These are phyloP conservation scores for Fusarium penzigii DNA, from an alignment of 2,329 filamentous ascomycete species.

Conservation along the genomic window DNA sequence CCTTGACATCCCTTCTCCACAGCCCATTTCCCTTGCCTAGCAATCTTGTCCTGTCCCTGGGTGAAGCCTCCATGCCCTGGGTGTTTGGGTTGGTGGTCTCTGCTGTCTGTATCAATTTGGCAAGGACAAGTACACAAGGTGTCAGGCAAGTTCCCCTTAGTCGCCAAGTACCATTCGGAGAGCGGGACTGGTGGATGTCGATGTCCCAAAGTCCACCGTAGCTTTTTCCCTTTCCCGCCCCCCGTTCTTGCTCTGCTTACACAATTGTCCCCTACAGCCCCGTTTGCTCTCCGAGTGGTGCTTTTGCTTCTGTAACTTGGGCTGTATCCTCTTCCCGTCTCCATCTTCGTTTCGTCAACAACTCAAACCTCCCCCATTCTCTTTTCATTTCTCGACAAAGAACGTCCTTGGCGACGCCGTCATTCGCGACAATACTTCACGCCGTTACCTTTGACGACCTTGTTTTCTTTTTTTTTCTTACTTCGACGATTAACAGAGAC, in stretches of 20 bases:
- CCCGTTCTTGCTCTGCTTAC: conserved; percentile 33
- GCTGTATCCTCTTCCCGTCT: conserved; percentile 16
- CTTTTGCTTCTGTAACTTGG: conserved; percentile 5
- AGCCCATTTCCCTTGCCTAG: conserved; percentile 30
- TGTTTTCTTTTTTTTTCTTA: no score
- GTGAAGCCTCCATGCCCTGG: conserved; percentile 2
- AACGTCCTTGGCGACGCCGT: conserved; percentile 24
- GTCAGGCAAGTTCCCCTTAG: neutral
- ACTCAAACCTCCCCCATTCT: conserved; percentile 17
- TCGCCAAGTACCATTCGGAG: conserved; percentile 12
- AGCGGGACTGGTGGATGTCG: conserved; percentile 19
- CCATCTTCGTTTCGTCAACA: conserved; percentile 19
- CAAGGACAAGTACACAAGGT: conserved; percentile 9
- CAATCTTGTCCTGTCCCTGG: neutral
- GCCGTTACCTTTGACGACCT: conserved; percentile 6
- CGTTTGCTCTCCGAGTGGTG: neutral
- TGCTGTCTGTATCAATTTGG: no score
- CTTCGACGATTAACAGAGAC: conserved; percentile 23
- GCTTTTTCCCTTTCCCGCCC: conserved; percentile 30
- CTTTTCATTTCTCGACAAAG: conserved; percentile 25
- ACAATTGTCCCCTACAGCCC: conserved; percentile 24
- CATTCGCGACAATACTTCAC: conserved; percentile 6
- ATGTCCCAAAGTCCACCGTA: conserved; percentile 30
- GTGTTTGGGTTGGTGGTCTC: neutral
- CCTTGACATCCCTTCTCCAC: conserved; percentile 28